These are phyloP conservation scores for Globisporangium irregulare DNA, from an alignment of 352 stramenopile genomes.

Conservation along the genomic window DNA sequence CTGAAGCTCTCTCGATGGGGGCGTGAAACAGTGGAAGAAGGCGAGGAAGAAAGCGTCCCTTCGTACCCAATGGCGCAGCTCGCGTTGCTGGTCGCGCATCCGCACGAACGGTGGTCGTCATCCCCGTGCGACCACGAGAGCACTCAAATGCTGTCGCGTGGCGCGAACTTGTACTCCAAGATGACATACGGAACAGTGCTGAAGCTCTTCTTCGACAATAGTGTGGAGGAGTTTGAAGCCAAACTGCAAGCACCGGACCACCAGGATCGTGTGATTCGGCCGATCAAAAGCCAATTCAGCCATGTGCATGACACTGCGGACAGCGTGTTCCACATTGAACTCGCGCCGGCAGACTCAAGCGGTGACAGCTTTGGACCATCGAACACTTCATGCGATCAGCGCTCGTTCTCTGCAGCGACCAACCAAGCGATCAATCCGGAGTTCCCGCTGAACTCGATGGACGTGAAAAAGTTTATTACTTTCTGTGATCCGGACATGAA, in stretches of 20 bases:
- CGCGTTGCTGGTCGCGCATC: slow-evolving; percentile 63
- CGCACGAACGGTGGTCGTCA: slow-evolving; percentile 46
- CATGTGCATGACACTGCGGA: slow-evolving; percentile 45
- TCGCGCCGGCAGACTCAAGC: not conserved
- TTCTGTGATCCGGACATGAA: slow-evolving; percentile 66
- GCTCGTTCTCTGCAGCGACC: slow-evolving; percentile 28
- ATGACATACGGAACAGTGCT: slow-evolving; percentile 70
- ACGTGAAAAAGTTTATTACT: slow-evolving; percentile 67
- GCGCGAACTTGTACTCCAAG: slow-evolving; percentile 83
- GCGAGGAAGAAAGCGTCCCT: slow-evolving; percentile 73
- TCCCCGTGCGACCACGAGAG: slow-evolving; percentile 72
- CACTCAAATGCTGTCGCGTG: slow-evolving; percentile 60
- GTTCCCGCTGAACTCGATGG: slow-evolving; percentile 66
- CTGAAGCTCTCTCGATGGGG: slow-evolving; percentile 85
- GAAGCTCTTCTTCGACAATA: slow-evolving; percentile 83
- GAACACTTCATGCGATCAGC: slow-evolving; percentile 77
- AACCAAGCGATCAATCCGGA: slow-evolving; percentile 58
- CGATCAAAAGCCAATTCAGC: slow-evolving; percentile 70
- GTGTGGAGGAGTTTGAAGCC: slow-evolving; percentile 59
- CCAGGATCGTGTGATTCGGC: slow-evolving; percentile 43
- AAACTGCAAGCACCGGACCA: slow-evolving; percentile 58
- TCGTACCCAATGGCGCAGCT: slow-evolving; percentile 78
- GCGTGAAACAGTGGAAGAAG: slow-evolving; percentile 79
- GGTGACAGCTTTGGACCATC: slow-evolving; percentile 47
- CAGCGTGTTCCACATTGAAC: slow-evolving; percentile 18